Conservation (phyloP, 345 rosid species). For the Pistacia vera region DNA sequence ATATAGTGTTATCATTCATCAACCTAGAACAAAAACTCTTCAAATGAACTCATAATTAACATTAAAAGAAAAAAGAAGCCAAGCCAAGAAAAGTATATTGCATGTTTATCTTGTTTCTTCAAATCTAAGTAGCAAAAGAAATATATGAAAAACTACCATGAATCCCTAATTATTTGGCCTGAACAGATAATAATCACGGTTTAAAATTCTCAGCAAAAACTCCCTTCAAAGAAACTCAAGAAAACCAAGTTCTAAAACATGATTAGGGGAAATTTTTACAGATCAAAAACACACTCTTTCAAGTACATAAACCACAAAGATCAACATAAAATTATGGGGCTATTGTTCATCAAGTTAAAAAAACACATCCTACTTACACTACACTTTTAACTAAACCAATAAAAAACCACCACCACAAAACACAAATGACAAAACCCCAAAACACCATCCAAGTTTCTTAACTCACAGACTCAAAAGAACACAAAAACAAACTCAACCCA, state of each 20-base stretch:
- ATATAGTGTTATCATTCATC: not conserved
- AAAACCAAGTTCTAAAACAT: not conserved
- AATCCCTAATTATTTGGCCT: not conserved
- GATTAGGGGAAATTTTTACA: not conserved
- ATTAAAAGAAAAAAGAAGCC: not conserved
- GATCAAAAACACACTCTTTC: too few relatives aligned
- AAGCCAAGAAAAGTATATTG: not conserved
- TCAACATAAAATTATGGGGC: not conserved
- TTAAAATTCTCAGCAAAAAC: not conserved
- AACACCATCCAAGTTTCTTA: not conserved
- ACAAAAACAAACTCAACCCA: not conserved
- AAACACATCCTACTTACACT: not conserved
- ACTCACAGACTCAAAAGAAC: not conserved
- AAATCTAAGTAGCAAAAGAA: not conserved
- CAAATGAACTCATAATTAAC: not conserved
- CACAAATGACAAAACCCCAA: not conserved
- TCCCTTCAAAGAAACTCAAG: too few relatives aligned
- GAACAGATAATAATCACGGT: not conserved
- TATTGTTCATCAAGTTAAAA: too few relatives aligned
- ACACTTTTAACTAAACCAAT: not conserved
- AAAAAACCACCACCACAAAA: not conserved
- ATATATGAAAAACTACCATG: not conserved
- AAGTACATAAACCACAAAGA: not conserved
- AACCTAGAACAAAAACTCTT: not conserved
- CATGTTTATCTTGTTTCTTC: not conserved